These are phyloP conservation scores for Euphorbia peplus DNA, from an alignment of 345 rosid genomes.

Conservation along the genomic window DNA sequence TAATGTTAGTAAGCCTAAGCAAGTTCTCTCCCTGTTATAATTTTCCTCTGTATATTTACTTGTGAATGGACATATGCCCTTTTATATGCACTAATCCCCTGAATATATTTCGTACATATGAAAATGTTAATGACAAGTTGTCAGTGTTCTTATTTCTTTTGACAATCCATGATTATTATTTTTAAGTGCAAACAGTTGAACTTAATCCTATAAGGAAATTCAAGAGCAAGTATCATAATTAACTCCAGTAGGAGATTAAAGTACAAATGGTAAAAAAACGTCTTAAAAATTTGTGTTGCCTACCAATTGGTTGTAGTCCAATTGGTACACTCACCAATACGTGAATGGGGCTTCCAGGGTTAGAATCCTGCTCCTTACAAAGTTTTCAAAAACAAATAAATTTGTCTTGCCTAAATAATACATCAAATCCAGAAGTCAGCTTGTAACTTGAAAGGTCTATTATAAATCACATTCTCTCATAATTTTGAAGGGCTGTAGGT, in stretches of 20 bases:
- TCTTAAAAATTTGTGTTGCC: not conserved
- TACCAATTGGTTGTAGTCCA: no score
- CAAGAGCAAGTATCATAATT: not conserved
- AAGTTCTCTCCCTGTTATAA: not conserved
- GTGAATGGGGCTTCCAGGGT: no score
- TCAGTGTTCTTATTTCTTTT: not conserved
- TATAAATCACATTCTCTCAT: not conserved
- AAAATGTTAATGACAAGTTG: not conserved
- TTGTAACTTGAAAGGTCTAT: not conserved
- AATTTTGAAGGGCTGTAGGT: not conserved
- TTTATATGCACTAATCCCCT: not conserved
- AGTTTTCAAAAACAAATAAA: no score
- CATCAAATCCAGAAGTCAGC: not conserved
- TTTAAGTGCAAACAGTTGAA: not conserved
- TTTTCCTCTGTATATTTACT: not conserved
- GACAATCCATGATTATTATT: not conserved
- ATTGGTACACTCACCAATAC: no score
- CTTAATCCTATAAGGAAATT: not conserved
- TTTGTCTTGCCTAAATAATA: not conserved
- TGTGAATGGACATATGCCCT: not conserved
- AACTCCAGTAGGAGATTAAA: not conserved
- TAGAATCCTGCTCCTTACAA: no score
- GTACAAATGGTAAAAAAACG: not conserved
- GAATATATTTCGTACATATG: not conserved
- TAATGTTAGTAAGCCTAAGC: conserved; percentile 44